Base-by-base conservation (phyloP, 73 alveolate species). In the Paraurostyla sp. region DNA sequence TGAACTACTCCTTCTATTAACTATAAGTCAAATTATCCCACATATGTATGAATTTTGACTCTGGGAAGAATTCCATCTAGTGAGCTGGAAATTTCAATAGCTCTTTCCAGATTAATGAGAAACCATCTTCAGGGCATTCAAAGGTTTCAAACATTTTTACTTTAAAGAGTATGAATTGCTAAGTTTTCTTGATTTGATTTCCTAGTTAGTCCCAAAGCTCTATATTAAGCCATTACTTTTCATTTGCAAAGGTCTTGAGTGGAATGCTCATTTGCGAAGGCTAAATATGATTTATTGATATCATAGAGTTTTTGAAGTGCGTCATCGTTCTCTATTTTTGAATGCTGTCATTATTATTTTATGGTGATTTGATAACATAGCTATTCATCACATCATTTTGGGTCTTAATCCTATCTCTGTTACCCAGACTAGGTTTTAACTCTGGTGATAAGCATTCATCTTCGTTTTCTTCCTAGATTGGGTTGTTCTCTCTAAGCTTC, bases 11-110 rank as follows among this genome's bases (percentile, higher is more conserved):
- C 49, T 78, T 78, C 40, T 78, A 54, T 41, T 78, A 35, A n/a
- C 78, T 51, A 3, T 13, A 49, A 23, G 89, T 51, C 4, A 78
- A 27, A n/a, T 16, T 78, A 30, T 78, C 80, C 89, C 89, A 78
- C 2, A 78, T 78, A 13, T 78, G 65, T 23, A 32, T 20, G 25
- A 51, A 78, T 41, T 78, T 78, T 4, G 56, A 33, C 38, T 18
- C 0, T 6, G 89, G 89, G 32, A 78, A 78, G 43, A 78, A 35
- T 54, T 32, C 30, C 59, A 3, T 51, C 43, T 54, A 18, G 15
- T 78, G 35, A 16, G 41, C 76, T 2, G 89, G 89, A 38, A 51
- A 50, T 40, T 78, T 78, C 58, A 78, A 35, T 13, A 78, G 46
- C 7, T 49, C 76, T 36, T 51, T 51, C 76, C 76, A 78, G n/a